phyloP scores from a whole-genome alignment of 768 basidiomycete genomes.

The Tricholoma sp. region DNA sequence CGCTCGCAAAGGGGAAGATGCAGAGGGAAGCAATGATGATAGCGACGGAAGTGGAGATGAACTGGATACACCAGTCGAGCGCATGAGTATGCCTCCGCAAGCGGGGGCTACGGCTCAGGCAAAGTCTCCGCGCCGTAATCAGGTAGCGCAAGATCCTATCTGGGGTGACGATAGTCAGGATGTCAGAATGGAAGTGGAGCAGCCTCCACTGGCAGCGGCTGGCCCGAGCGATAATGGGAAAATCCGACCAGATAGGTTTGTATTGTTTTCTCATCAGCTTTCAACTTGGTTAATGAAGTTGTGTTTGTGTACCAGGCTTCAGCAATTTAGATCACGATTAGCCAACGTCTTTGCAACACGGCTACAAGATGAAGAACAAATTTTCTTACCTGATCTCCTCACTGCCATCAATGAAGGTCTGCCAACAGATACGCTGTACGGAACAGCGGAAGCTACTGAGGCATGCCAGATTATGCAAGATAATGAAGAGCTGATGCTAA shows the following conservation, averaged over 20 bases:
- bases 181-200: conserved; percentile 52
- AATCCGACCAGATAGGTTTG: conserved; percentile 56
- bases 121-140: conserved; percentile 18
- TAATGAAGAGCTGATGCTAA: conserved; percentile 81
- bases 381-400: conserved; percentile 66
- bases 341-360: conserved; percentile 64
- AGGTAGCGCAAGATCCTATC: conserved; percentile 47
- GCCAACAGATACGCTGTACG: conserved; percentile 63
- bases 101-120: conserved; percentile 17
- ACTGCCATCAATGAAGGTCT: conserved; percentile 76
- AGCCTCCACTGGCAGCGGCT: conserved; percentile 27
- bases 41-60: conserved; percentile 48
- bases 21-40: conserved; percentile 49
- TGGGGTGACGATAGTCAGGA: conserved; percentile 70
- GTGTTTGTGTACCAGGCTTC: conserved; percentile 42
- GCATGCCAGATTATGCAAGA: conserved; percentile 75
- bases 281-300: conserved; percentile 4
- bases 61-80: conserved; percentile 31
- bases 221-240: conserved; percentile 35
- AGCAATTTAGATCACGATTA: conserved; percentile 76
- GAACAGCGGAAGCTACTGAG: conserved; percentile 72
- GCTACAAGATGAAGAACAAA: conserved; percentile 72
- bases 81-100: conserved; percentile 46
- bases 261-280: conserved; percentile 10
- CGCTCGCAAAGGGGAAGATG: conserved; percentile 39